These are phyloP conservation scores for Xerocomellus intermedius DNA, from an alignment of 768 basidiomycete species.

Conservation along the genomic window DNA sequence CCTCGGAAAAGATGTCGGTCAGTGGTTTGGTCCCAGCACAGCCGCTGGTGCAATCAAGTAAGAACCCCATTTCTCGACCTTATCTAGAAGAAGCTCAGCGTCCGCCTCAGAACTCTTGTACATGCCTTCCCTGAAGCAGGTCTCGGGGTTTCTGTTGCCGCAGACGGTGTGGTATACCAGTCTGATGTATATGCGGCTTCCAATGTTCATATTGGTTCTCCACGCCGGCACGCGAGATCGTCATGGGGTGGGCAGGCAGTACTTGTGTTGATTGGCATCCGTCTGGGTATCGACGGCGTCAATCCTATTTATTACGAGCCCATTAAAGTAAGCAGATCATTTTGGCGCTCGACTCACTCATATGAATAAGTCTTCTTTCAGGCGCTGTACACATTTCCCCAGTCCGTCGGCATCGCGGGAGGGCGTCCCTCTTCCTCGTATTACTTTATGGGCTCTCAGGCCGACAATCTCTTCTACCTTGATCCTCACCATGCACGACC, in stretches of 20 bases:
- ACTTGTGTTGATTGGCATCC: conserved; percentile 78
- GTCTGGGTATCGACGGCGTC: conserved; percentile 89
- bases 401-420: conserved; percentile 95
- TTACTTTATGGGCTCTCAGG: conserved; percentile 94
- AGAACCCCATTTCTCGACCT: conserved; percentile 16
- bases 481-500: conserved; percentile 80
- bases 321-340: conserved; percentile 52
- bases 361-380: conserved; percentile 29
- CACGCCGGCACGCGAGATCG: conserved; percentile 30
- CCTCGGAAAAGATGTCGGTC: conserved; percentile 91
- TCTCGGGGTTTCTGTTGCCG: conserved; percentile 77
- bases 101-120: conserved; percentile 61
- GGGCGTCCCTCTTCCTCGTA: conserved; percentile 96
- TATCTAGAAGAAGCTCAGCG: conserved; percentile 2
- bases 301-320: conserved; percentile 94
- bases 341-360: neutral
- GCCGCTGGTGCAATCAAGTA: conserved; percentile 97
- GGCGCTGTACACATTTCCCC: conserved; percentile 89
- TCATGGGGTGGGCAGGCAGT: conserved; percentile 85
- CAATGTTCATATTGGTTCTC: conserved; percentile 29
- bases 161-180: conserved; percentile 80
- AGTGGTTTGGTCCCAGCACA: conserved; percentile 97
- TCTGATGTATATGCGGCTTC: conserved; percentile 86
- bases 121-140: conserved; percentile 77
- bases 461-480: conserved; percentile 81